Evolutionary conservation across 2,329 filamentous ascomycete genomes (phyloP).

Genomic region (Fusarium gaditjirri): DNA sequence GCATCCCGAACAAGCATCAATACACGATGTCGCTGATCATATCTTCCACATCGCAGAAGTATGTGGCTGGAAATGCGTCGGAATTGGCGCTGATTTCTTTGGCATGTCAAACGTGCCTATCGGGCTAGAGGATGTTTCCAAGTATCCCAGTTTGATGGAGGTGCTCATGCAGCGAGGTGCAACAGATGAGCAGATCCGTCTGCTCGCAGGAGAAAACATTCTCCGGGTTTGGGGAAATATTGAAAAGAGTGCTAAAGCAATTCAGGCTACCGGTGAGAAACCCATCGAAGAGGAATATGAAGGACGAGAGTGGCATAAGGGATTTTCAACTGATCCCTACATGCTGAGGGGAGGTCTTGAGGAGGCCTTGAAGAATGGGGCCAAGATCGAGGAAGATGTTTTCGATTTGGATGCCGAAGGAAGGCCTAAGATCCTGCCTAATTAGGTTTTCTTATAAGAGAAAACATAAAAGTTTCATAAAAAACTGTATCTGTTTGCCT

Average conservation of each 20-base stretch:
- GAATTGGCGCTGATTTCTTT: slow-evolving; percentile 52
- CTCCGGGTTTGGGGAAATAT: slow-evolving; percentile 46
- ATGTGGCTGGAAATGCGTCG: slow-evolving; percentile 52
- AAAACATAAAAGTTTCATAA: neutral
- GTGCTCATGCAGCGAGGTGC: slow-evolving; percentile 46
- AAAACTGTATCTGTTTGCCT: neutral
- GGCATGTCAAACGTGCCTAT: slow-evolving; percentile 46
- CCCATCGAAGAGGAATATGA: slow-evolving; percentile 47
- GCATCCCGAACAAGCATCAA: slow-evolving; percentile 45
- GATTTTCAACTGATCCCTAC: slow-evolving; percentile 39
- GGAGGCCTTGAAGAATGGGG: slow-evolving; percentile 21
- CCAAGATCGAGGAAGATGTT: slow-evolving; percentile 9
- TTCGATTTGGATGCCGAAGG: slow-evolving; percentile 8
- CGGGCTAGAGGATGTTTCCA: slow-evolving; percentile 49
- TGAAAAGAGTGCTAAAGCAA: slow-evolving; percentile 41
- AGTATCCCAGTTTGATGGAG: slow-evolving; percentile 49
- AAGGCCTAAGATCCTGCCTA: neutral
- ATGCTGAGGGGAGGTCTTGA: slow-evolving; percentile 38
- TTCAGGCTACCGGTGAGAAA: slow-evolving; percentile 33
- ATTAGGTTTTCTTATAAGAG: neutral
- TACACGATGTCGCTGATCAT: slow-evolving; percentile 52
- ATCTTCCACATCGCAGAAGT: slow-evolving; percentile 45
- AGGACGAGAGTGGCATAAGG: slow-evolving; percentile 44
- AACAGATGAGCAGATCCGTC: slow-evolving; percentile 44
- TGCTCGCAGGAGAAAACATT: slow-evolving; percentile 45